Base-by-base conservation (phyloP, 129 eudicot species). In the Tagetes patula region DNA sequence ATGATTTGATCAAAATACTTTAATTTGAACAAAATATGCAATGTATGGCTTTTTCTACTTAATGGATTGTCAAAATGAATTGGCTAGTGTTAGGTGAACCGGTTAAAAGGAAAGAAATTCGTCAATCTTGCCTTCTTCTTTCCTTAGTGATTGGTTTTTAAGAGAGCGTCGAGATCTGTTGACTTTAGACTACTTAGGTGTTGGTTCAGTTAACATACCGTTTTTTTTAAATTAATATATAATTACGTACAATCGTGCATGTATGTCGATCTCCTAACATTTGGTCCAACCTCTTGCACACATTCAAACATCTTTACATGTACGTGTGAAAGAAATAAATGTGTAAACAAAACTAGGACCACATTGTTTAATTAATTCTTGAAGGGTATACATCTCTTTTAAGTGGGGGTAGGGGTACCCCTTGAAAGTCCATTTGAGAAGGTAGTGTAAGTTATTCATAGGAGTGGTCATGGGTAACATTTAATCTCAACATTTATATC, bases 401-500 rank as follows among this genome's bases (percentile, higher is more conserved):
- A 38, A 47, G 59, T 31, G n/a, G 71, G 62, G 63, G 73, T 48
- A 61, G 76, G 64, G 56, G 81, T 70, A 69, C 75, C 64, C 76
- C 52, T 60, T 47, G 65, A 59, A 41, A 69, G 49, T 59, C 40
- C 50, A 47, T 69, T 77, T 56, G 55, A 59, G n/a, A 68, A 38
- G 59, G 30, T 75, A 20, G 49, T 41, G 65, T 43, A 11, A 39
- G 65, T 71, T 20, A 45, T 53, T 12, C 55, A 49, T 49, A 40
- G 37, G 20, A 20, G 75, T 71, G 41, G 75, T 58, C 41, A 71
- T 40, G 41, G 55, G 75, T 71, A 71, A 55, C 42, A 27, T 59
- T 71, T 71, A 71, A 64, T 54, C 55, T 37, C 42, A 40, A 12
- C 27, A 12, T 49, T 49, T 11, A 13, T 13, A 34, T 71, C 30